Base-by-base conservation (phyloP, 148 eudicot genomes). In the Pouteria glomerata region DNA sequence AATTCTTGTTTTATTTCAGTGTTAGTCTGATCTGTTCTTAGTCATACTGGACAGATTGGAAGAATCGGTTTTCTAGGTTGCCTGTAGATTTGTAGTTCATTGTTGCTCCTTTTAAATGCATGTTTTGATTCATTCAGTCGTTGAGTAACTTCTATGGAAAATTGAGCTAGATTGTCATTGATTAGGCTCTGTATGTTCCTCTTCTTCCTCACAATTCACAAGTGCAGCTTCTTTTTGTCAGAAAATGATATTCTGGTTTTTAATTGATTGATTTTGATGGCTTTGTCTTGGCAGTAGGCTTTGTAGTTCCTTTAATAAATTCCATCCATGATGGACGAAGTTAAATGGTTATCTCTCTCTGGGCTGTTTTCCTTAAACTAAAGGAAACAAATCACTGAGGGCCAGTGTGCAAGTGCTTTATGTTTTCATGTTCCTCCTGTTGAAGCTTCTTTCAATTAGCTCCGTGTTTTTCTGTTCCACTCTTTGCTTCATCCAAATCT, bases 1-100 rank as follows among this genome's bases (percentile, higher is more conserved):
- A n/a, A 8, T 63, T 35, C 14, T 57, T 57, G 30, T 57, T 42
- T 27, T 70, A 12, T 27, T 57, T 70, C 74, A 61, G 1, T 52
- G 26, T 2, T 76, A 69, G 73, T 61, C 80, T 75, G 85, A 77
- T 85, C 76, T 75, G 74, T 69, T 72, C 60, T 34, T 73, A 35
- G 50, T 77, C 73, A 67, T 51, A 71, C 56, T 31, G 44, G 27
- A 57, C 45, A 21, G 29, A 35, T 21, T 27, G 35, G 24, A 41
- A 51, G 50, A 31, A 57, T 41, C 13, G 14, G 30, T 4, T 18
- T 33, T 58, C 59, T 31, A 60, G 16, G 37, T 41, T 11, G 45
- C 68, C 35, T 41, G 2, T 24, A 23, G 50, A 51, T 57, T 41
- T 69, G 45, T 19, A 8, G 13, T 16, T 56, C 26, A 29, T 55